A percentile compares a stretch with the other conserved stretches of the same genome.
Evolutionary conservation across 2,329 filamentous ascomycete species (phyloP).

Genomic region (Parastagonospora nodorum): DNA sequence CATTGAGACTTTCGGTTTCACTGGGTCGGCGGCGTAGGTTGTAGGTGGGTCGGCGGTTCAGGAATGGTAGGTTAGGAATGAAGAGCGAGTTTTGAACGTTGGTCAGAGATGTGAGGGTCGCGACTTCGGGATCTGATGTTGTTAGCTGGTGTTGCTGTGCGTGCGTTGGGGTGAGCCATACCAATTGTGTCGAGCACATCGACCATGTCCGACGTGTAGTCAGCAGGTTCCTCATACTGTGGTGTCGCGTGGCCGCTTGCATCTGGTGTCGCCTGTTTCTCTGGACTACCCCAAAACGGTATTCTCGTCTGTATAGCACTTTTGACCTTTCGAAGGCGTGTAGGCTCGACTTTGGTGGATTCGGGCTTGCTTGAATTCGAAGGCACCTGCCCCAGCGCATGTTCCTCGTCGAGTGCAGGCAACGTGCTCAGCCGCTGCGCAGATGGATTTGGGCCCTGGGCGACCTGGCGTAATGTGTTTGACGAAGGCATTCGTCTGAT

Average conservation of each 20-base stretch:
- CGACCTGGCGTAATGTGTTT: constrained; percentile 26
- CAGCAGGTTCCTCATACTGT: constrained; percentile 13
- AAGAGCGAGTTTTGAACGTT: constrained; percentile 92
- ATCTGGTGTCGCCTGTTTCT: constrained; percentile 8
- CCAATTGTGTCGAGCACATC: constrained; percentile 71
- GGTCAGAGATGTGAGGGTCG: constrained; percentile 80
- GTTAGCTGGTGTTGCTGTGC: constrained; percentile 6
- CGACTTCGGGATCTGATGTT: constrained; percentile 75
- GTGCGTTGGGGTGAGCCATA: constrained; percentile 45
- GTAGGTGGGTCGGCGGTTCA: constrained; percentile 82
- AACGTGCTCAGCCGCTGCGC: constrained; percentile 31
- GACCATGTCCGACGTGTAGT: constrained; percentile 68
- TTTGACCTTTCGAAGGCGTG: constrained; percentile 34
- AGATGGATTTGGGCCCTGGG: constrained; percentile 25
- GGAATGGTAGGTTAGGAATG: constrained; percentile 76
- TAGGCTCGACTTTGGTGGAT: constrained; percentile 13
- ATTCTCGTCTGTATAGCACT: constrained; percentile 35
- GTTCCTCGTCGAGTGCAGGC: constrained; percentile 36
- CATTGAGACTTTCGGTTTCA: constrained; percentile 38
- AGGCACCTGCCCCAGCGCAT: constrained; percentile 23
- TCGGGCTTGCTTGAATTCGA: constrained; percentile 24
- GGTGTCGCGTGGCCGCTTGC: background rate
- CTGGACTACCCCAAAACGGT: constrained; percentile 31
- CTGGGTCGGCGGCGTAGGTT: constrained; percentile 63
- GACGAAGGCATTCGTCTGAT: constrained; percentile 42